Evolutionary conservation across 345 rosid genomes (phyloP).

Genomic region (Linum trigynum): DNA sequence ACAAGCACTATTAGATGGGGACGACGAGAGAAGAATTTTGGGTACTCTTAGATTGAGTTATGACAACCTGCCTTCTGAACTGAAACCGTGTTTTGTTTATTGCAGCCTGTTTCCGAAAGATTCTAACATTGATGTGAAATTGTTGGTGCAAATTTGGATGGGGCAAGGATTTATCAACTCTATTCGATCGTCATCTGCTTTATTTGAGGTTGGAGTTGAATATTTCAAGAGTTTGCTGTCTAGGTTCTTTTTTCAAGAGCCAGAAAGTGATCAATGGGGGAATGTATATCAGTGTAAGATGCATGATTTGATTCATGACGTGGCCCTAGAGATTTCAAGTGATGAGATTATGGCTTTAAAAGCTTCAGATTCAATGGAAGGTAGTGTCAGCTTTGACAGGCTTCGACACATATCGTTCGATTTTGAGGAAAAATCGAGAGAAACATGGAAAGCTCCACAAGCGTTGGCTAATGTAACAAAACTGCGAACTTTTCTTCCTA

Average conservation of each 20-base stretch:
- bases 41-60: not conserved
- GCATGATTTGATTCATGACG: constrained; percentile 9
- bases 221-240: constrained; percentile 1
- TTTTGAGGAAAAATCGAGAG: not conserved
- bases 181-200: not conserved
- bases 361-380: not conserved
- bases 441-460: not conserved
- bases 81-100: constrained; percentile 9
- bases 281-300: constrained; percentile 3
- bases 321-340: not conserved
- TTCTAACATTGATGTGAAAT: not conserved
- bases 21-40: not conserved
- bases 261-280: not conserved
- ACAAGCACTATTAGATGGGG: not conserved
- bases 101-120: constrained; percentile 8
- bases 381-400: not conserved
- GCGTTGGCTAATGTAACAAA: not conserved
- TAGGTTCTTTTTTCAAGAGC: not conserved
- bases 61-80: not conserved
- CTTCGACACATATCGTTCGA: constrained; percentile 9
- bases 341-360: not conserved
- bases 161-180: not conserved
- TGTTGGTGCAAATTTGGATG: not conserved
- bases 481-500: not conserved
- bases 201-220: not conserved